These are phyloP conservation scores for Paulownia fortunei DNA, from an alignment of 257 asterid genomes.

Conservation along the genomic window DNA sequence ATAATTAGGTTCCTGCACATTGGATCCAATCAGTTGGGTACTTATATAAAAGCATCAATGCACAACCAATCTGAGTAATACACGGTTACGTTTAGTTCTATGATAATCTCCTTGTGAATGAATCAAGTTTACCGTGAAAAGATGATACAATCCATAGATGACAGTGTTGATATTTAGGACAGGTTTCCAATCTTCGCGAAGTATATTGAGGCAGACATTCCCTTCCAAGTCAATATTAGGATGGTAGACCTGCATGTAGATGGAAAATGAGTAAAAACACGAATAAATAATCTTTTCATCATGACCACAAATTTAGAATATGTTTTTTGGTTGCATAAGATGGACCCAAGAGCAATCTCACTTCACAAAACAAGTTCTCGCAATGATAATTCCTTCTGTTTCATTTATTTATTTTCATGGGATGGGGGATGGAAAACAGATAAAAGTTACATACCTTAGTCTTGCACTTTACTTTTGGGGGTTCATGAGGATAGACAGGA, in stretches of 20 bases:
- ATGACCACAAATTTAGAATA: background rate
- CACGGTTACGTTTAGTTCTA: no score
- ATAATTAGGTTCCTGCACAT: slow-evolving; percentile 62
- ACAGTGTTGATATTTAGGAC: slow-evolving; percentile 64
- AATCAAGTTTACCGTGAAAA: slow-evolving; percentile 52
- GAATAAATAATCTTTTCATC: background rate
- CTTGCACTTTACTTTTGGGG: slow-evolving; percentile 79
- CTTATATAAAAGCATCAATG: no score
- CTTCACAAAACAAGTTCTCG: no score
- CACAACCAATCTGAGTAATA: no score
- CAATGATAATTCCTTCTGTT: background rate
- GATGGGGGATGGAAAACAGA: background rate
- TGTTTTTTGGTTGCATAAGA: no score
- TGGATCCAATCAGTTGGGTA: no score
- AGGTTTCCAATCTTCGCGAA: slow-evolving; percentile 79
- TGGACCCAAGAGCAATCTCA: no score
- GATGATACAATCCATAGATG: slow-evolving; percentile 62
- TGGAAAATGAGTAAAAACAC: background rate
- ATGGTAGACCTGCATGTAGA: slow-evolving; percentile 57
- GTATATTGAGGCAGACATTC: slow-evolving; percentile 72
- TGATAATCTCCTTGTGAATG: background rate
- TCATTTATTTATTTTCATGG: background rate
- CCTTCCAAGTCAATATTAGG: slow-evolving; percentile 75
- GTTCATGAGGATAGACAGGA: slow-evolving; percentile 68
- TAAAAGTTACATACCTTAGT: slow-evolving; percentile 50